Conservation (phyloP, 345 rosid genomes). For the Arabidopsis thaliana region DNA sequence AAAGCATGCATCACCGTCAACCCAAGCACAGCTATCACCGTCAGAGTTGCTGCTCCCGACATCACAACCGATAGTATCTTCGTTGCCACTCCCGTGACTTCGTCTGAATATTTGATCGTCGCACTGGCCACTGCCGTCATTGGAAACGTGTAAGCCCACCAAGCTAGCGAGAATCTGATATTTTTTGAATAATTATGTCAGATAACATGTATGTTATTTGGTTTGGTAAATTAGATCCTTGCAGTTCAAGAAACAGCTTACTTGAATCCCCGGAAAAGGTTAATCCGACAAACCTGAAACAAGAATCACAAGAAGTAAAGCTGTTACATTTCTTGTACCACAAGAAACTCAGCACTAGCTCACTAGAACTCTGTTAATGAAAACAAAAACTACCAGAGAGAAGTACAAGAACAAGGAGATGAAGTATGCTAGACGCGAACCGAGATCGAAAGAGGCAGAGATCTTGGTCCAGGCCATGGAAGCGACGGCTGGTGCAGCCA, state of each 20-base stretch:
- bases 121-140: slow-evolving; percentile 76
- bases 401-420: slow-evolving; percentile 84
- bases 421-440: slow-evolving; percentile 83
- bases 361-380: background rate
- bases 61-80: slow-evolving; percentile 52
- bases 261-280: slow-evolving; percentile 87
- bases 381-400: slow-evolving; percentile 59
- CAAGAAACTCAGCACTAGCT: slow-evolving; percentile 26
- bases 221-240: background rate
- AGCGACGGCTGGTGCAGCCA: slow-evolving; percentile 89
- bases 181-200: slow-evolving; percentile 6
- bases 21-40: slow-evolving; percentile 55
- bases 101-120: slow-evolving; percentile 65
- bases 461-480: slow-evolving; percentile 89
- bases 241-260: slow-evolving; percentile 30
- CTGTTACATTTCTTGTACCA: slow-evolving; percentile 13
- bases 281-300: slow-evolving; percentile 74
- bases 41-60: slow-evolving; percentile 55
- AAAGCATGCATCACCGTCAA: slow-evolving; percentile 61
- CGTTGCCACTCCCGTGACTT: slow-evolving; percentile 53
- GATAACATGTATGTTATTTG: background rate
- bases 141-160: slow-evolving; percentile 98
- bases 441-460: slow-evolving; percentile 71
- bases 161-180: slow-evolving; percentile 78
- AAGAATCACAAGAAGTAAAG: slow-evolving; percentile 15